A percentile compares a stretch with the other conserved stretches of the same genome.
Conservation (phyloP, 768 basidiomycete genomes). For the Leccinum variicolor region DNA sequence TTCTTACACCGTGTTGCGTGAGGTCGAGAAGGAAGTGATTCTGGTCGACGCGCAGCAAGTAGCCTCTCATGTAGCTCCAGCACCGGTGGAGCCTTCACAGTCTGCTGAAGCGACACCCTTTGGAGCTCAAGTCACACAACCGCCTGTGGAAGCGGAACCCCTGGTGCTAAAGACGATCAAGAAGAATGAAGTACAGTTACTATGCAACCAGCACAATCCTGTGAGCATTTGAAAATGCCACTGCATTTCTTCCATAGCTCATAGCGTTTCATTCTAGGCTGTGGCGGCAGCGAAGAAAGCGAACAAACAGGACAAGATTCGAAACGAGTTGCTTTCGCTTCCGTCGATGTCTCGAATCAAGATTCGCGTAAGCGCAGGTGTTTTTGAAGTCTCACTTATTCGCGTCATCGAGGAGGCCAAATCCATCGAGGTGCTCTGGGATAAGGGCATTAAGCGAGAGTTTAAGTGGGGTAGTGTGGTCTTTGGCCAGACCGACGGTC, state of each 20-base stretch:
- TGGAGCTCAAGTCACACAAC: conserved; percentile 2
- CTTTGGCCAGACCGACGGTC: conserved; percentile 68
- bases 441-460: conserved; percentile 65
- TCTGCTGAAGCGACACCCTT: not conserved
- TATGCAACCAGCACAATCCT: conserved; percentile 90
- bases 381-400: conserved; percentile 81
- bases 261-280: conserved; percentile 42
- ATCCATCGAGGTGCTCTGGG: conserved; percentile 82
- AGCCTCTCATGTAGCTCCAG: not conserved
- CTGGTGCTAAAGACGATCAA: conserved; percentile 61
- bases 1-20: conserved; percentile 57
- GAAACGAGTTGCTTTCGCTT: conserved; percentile 64
- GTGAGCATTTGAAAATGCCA: conserved; percentile 43
- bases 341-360: conserved; percentile 75
- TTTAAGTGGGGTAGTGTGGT: conserved; percentile 83
- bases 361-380: conserved; percentile 78
- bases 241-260: not conserved
- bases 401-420: conserved; percentile 65
- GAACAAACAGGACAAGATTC: conserved; percentile 71
- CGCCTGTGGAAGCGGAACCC: conserved; percentile 13
- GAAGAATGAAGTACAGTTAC: conserved; percentile 69
- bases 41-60: conserved; percentile 44
- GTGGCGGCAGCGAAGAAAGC: conserved; percentile 73
- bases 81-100: conserved; percentile 2
- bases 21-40: conserved; percentile 81